Base-by-base conservation (phyloP, 441 rosid genomes). In the Rhodomyrtus psidioides region DNA sequence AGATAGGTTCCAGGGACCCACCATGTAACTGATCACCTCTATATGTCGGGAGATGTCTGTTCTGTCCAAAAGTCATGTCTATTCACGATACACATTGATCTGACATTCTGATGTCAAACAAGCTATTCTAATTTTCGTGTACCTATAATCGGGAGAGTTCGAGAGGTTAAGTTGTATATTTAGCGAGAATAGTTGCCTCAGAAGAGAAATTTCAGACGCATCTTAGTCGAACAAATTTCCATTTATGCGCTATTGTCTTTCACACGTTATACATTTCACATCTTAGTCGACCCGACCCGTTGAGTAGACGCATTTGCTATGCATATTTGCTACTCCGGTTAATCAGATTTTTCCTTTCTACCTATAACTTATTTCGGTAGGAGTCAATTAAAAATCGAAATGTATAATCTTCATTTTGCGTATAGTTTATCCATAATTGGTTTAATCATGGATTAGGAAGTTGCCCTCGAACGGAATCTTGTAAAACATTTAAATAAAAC, bases 151-250 rank as follows among this genome's bases (percentile, higher is more conserved):
- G 21, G 44, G 7, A 62, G 19, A 30, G 44, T 30, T 62, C 16
- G 74, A n/a, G n/a, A n/a, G n/a, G n/a, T n/a, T n/a, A n/a, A n/a
- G n/a, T n/a, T 8, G 44, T 60, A 9, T 1, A 17, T 0, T 0
- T 0, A 12, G 19, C 2, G 12, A 62, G 75, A 1, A 30, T 30
- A 8, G 5, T 30, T 1, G 1, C 24, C 44, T 62, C 4, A 4
- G 39, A 17, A 60, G 19, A 62, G 2, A 3, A 24, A 16, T 19
- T 34, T 9, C 0, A 23, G 4, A 65, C 7, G 7, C 14, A 9
- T 34, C 13, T 19, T 0, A 62, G 26, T 1, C 23, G 7, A 34
- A 5, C 42, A 9, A 9, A 44, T 44, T 17, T 21, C 42, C 49
- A 34, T 34, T 70, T 70, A 4, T 2, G 1, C n/a, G 9, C 2